These are phyloP conservation scores for Nitzschia sp. DNA, from an alignment of 108 stramenopile genomes.

Conservation along the genomic window DNA sequence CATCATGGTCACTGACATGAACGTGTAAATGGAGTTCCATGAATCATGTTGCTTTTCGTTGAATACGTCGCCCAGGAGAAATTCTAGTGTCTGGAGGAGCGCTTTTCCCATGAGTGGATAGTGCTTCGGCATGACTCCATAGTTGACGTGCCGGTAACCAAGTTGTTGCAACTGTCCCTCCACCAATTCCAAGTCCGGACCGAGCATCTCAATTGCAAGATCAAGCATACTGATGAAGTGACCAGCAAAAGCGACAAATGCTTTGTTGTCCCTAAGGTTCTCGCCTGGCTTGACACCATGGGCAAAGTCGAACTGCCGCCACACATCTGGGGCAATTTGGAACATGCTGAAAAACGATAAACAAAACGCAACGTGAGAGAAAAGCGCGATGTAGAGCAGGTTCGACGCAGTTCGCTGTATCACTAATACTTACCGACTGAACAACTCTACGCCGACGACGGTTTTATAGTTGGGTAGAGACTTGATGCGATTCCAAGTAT, in stretches of 20 bases:
- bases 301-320: constrained; percentile 1
- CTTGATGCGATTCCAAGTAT: constrained; percentile 10
- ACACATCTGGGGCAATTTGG: constrained; percentile 21
- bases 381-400: too few species aligned
- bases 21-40: constrained; percentile 24
- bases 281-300: not conserved
- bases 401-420: too few species aligned
- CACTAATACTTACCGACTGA: constrained; percentile 8
- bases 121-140: constrained; percentile 29
- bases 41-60: constrained; percentile 22
- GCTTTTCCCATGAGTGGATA: constrained; percentile 28
- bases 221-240: constrained; percentile 19
- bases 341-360: constrained; percentile 19
- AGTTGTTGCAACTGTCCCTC: constrained; percentile 4
- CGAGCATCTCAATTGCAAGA: constrained; percentile 33
- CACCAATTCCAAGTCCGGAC: constrained; percentile 26
- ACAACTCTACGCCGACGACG: constrained; percentile 12
- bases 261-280: constrained; percentile 1
- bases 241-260: constrained; percentile 11
- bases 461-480: not conserved
- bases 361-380: not conserved
- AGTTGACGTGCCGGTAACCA: constrained; percentile 14
- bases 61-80: constrained; percentile 27
- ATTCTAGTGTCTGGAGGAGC: constrained; percentile 30
- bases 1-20: constrained; percentile 25